Conservation (phyloP, 2,329 filamentous ascomycete species). For the Ascochyta koolunga region DNA sequence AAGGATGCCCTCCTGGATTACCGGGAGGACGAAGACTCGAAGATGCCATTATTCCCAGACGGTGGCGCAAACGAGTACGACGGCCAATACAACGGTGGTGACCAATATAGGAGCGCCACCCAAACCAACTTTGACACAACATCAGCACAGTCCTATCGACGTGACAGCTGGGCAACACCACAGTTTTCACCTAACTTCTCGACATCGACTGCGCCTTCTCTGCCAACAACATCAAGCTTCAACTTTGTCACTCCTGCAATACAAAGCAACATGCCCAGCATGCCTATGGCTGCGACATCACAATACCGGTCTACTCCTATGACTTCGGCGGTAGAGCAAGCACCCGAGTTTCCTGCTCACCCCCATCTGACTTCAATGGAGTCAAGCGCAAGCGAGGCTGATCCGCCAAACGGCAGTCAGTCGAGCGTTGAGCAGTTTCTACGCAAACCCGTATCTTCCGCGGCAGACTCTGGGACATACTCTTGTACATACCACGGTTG, state of each 20-base stretch:
- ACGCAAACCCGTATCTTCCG: slow-evolving; percentile 66
- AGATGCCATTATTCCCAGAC: slow-evolving; percentile 75
- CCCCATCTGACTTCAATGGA: slow-evolving; percentile 66
- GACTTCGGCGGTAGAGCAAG: slow-evolving; percentile 47
- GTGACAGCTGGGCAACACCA: slow-evolving; percentile 44
- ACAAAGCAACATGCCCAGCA: slow-evolving; percentile 37
- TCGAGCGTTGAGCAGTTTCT: slow-evolving; percentile 44
- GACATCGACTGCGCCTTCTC: slow-evolving; percentile 36
- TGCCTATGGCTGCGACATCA: slow-evolving; percentile 42
- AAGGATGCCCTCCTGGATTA: slow-evolving; percentile 91
- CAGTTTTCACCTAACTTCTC: slow-evolving; percentile 45
- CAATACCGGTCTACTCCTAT: slow-evolving; percentile 45
- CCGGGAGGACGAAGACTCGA: slow-evolving; percentile 72
- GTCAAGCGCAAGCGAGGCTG: slow-evolving; percentile 63
- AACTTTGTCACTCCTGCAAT: slow-evolving; percentile 55
- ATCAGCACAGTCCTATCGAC: slow-evolving; percentile 41
- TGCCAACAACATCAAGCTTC: slow-evolving; percentile 48
- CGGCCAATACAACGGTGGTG: slow-evolving; percentile 51
- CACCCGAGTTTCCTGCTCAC: slow-evolving; percentile 64
- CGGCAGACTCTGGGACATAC: slow-evolving; percentile 85
- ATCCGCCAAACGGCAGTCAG: slow-evolving; percentile 51
- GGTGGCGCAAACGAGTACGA: slow-evolving; percentile 61
- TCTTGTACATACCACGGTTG: slow-evolving; percentile 96
- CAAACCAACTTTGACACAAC: slow-evolving; percentile 46
- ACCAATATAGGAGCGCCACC: slow-evolving; percentile 47